Percentiles rank a stretch among this genome's conserved stretches.
phyloP scores from a whole-genome alignment of 2,329 filamentous ascomycete genomes.

The Chaetomium olivaceum region DNA sequence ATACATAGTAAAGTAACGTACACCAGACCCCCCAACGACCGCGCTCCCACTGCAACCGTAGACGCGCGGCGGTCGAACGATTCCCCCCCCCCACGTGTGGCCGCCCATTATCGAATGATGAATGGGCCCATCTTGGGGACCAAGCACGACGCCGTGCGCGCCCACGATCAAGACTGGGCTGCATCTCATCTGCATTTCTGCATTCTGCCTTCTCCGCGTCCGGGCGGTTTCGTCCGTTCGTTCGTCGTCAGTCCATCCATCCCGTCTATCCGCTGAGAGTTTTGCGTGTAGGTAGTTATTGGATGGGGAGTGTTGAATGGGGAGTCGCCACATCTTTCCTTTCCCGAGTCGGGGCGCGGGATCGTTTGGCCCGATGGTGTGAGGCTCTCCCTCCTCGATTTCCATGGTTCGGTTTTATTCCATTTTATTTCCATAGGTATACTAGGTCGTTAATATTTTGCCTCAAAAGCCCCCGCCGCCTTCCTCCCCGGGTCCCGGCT shows the following conservation, averaged over 20 bases:
- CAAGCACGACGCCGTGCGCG: background rate
- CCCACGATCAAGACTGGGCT: background rate
- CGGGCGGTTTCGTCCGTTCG: background rate
- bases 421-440: background rate
- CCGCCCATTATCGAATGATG: constrained; percentile 19
- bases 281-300: too few species aligned
- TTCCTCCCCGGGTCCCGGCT: background rate
- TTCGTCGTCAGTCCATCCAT: too few species aligned
- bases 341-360: background rate
- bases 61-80: constrained; percentile 18
- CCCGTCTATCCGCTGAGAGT: too few species aligned
- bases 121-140: constrained; percentile 8
- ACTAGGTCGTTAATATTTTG: background rate
- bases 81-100: constrained; percentile 21
- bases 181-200: too few species aligned
- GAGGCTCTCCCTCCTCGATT: too few species aligned
- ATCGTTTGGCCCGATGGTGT: too few species aligned
- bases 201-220: background rate
- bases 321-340: too few species aligned
- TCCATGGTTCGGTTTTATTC: background rate
- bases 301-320: too few species aligned
- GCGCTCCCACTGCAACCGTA: background rate
- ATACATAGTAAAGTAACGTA: too few species aligned
- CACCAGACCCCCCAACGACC: background rate
- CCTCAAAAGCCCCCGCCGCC: background rate